A percentile compares a stretch with the other conserved stretches of the same genome.
Conservation (phyloP, 2,329 filamentous ascomycete genomes). For the Diaporthe vexans region DNA sequence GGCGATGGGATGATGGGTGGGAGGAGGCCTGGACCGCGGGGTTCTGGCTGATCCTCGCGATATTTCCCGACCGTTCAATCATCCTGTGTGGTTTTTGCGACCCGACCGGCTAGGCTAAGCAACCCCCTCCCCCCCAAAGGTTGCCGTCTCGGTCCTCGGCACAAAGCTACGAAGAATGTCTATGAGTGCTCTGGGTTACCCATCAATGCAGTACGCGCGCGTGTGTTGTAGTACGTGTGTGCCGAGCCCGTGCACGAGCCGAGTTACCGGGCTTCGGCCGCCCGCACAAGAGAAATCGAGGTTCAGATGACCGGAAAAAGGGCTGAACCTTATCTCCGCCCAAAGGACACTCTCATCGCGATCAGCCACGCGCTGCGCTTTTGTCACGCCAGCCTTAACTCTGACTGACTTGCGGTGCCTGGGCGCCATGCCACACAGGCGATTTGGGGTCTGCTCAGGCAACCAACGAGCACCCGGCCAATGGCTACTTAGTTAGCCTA, state of each 20-base stretch:
- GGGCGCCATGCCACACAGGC: constrained; percentile 1
- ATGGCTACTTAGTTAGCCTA: background rate
- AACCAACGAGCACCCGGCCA: background rate
- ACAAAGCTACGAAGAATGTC: constrained; percentile 8
- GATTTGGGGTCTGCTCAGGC: background rate
- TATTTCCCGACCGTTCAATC: constrained; percentile 6
- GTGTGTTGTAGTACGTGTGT: background rate
- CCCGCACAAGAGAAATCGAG: background rate
- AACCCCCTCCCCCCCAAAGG: background rate
- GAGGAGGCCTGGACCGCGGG: constrained; percentile 1
- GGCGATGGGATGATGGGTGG: constrained; percentile 3
- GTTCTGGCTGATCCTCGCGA: constrained; percentile 17
- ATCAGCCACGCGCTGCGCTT: background rate
- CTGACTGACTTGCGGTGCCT: background rate
- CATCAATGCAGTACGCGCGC: constrained; percentile 4
- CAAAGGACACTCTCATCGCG: background rate
- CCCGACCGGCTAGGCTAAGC: too few relatives aligned
- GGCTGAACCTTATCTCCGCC: constrained; percentile 21
- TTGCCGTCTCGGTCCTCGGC: constrained; percentile 23
- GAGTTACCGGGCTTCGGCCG: constrained; percentile 30
- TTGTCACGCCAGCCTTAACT: background rate
- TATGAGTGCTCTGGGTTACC: background rate
- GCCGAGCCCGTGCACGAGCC: constrained; percentile 21
- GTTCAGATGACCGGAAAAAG: constrained; percentile 29
- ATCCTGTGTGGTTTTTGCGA: background rate